Evolutionary conservation across 495 filamentous ascomycete genomes (phyloP).

Genomic region (Pseudomonodictys pantanalensis): DNA sequence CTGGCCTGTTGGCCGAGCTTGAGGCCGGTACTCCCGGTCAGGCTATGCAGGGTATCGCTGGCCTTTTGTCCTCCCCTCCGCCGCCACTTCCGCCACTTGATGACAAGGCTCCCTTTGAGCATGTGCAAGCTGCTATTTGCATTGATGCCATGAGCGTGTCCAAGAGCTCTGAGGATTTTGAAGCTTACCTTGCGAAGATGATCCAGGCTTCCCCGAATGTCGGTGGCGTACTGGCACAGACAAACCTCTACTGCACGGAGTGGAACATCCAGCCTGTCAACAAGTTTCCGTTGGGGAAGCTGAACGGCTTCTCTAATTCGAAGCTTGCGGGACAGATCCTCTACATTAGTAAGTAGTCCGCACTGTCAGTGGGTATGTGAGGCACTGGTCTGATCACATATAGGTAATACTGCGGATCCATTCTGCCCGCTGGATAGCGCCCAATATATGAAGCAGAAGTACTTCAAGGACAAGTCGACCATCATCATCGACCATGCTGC

Average conservation of each 20-base stretch:
- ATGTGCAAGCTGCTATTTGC: background rate
- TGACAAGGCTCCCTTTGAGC: background rate
- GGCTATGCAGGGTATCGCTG: background rate
- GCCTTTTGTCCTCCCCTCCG: background rate
- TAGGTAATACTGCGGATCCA: background rate
- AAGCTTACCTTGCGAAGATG: background rate
- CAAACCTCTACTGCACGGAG: conserved; percentile 1
- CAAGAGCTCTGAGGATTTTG: background rate
- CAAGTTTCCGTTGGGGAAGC: background rate
- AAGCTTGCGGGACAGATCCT: conserved; percentile 1
- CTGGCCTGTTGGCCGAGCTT: background rate
- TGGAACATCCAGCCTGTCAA: conserved; percentile 6
- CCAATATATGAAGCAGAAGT: background rate
- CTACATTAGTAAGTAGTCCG: conserved; percentile 1
- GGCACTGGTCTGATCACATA: background rate
- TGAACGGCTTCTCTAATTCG: background rate
- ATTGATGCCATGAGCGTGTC: background rate
- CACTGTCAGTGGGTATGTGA: background rate
- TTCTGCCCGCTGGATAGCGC: background rate
- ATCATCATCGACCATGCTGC: conserved; percentile 4
- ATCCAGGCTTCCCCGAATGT: background rate
- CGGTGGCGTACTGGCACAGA: background rate
- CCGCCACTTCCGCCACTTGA: background rate
- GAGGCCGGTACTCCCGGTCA: background rate
- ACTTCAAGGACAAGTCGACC: background rate